A percentile compares a stretch with the other conserved stretches of the same genome.
Evolutionary conservation across 75 land plant species (phyloP).

Genomic region (Ceratopteris richardii): DNA sequence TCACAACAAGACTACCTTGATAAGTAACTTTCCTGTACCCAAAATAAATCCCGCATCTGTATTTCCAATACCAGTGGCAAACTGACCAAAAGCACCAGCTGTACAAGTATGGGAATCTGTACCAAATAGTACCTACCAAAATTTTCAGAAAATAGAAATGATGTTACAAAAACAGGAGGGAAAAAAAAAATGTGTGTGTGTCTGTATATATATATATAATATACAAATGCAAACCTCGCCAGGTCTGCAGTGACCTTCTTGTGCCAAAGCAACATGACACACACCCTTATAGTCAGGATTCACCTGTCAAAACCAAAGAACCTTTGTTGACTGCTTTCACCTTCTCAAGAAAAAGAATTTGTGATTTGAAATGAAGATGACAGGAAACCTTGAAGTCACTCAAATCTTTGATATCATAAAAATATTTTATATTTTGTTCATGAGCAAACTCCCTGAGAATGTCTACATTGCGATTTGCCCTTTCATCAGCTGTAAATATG

Average conservation of each 20-base stretch:
- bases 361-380: too few species aligned
- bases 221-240: constrained; percentile 93
- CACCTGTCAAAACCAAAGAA: constrained; percentile 27
- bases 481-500: constrained; percentile 87
- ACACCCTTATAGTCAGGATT: constrained; percentile 98
- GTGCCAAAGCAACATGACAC: constrained; percentile 94
- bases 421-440: constrained; percentile 90
- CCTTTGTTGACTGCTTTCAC: too few species aligned
- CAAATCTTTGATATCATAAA: constrained; percentile 86
- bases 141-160: background rate
- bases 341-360: too few species aligned
- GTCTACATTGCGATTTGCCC: constrained; percentile 96
- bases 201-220: too few species aligned
- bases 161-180: background rate
- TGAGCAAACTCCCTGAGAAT: constrained; percentile 81
- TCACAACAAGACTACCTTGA: constrained; percentile 50
- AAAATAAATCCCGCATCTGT: constrained; percentile 97
- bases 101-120: constrained; percentile 97
- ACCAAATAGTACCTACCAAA: constrained; percentile 68
- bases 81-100: constrained; percentile 97
- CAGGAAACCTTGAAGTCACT: constrained; percentile 65
- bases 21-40: constrained; percentile 79
- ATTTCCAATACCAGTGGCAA: constrained; percentile 98
- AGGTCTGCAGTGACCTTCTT: constrained; percentile 97
- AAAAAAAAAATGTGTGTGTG: too few species aligned